Evolutionary conservation across 2,329 filamentous ascomycete species (phyloP), one percentile per base, ranked within the genome.

Genomic region (Aureobasidium sp.): DNA sequence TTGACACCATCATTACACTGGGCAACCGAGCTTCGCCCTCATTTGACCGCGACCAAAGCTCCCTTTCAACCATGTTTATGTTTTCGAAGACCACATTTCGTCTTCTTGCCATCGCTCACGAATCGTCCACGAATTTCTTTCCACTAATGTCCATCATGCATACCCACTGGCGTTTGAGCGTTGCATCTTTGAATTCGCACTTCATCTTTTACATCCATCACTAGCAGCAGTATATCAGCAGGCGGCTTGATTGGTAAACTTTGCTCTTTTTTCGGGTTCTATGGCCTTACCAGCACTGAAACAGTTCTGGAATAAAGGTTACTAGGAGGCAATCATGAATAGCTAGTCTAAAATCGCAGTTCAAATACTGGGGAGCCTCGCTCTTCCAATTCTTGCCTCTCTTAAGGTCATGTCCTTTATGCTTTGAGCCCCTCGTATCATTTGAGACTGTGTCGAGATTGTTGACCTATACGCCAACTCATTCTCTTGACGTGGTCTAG

Each of bases 121-220:
- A 49, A 38, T n/a, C 16, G 32, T 30, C 11, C 14, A 49, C 45
- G 45, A 49, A 39, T 49, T 49, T 49, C 34, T 14, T 49, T 49
- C 25, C 25, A n/a, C 22, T 49, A 49, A 49, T 49, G 45, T 34
- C 45, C 45, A 48, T 37, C 44, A 48, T 49, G 45, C 45, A 49
- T 49, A 38, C 22, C 22, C 34, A 38, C 34, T 22, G 45, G 45
- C 45, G 45, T 49, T 27, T 49, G 29, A 49, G 34, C 45, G 34
- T 49, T 49, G 45, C 45, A 39, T 38, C 12, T 38, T 34, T n/a
- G 6, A 19, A 19, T 30, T 29, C 34, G 45, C 24, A 25, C 32
- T 27, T 44, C 27, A n/a, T 38, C 14, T 38, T 25, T 47, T 24
- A 24, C 37, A 14, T 38, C 16, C 6, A 22, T 49, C 17, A 25